Conservation (phyloP, 257 asterid genomes). For the Solanum arcanum region DNA sequence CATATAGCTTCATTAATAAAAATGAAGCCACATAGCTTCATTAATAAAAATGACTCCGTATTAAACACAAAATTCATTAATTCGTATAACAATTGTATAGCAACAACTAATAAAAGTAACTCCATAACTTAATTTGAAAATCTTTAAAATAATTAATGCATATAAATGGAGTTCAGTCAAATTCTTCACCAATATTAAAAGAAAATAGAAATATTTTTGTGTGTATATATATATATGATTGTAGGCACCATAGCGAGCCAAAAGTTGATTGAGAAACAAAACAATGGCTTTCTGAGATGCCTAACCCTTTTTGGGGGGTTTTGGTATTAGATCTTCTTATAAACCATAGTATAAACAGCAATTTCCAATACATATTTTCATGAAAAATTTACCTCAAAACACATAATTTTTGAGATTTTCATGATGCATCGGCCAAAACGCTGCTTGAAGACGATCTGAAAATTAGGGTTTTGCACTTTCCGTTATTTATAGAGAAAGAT, state of each 20-base stretch:
- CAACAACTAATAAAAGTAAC: neutral
- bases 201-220: too few species aligned
- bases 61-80: too few species aligned
- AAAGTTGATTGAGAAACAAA: neutral
- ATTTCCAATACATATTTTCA: neutral
- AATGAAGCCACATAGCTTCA: too few species aligned
- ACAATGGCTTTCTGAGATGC: constrained; percentile 3
- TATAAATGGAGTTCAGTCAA: neutral
- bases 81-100: too few species aligned
- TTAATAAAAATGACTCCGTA: too few species aligned
- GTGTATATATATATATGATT: neutral
- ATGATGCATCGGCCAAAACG: neutral
- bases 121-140: neutral
- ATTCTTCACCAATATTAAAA: neutral
- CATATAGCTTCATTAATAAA: too few species aligned
- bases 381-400: neutral
- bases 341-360: neutral
- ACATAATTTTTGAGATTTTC: neutral
- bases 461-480: neutral
- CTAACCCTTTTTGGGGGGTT: neutral
- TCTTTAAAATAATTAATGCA: neutral
- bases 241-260: constrained; percentile 4
- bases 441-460: neutral
- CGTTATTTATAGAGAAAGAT: too few species aligned
- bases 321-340: neutral